phyloP scores from a whole-genome alignment of 2,329 filamentous ascomycete genomes.

The Remersonia thermophila region DNA sequence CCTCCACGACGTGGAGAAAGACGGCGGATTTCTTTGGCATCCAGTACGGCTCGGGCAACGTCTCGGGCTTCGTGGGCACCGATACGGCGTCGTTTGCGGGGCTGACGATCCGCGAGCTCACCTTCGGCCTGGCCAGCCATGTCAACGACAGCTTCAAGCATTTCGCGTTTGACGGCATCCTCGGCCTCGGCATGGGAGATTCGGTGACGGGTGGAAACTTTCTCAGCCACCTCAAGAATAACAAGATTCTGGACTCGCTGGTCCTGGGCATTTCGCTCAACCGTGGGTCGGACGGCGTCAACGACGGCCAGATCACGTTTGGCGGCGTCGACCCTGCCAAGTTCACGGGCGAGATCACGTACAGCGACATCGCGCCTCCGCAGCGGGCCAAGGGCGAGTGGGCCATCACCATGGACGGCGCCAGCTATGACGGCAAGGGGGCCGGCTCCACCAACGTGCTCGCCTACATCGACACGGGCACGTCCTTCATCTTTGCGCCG shows the following conservation, averaged over 20 bases:
- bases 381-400: conserved; percentile 45
- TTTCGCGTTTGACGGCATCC: conserved; percentile 80
- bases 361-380: conserved; percentile 39
- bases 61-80: conserved; percentile 51
- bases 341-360: conserved; percentile 56
- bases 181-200: conserved; percentile 58
- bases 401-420: conserved; percentile 59
- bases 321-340: conserved; percentile 55
- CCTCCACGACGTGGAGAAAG: conserved; percentile 52
- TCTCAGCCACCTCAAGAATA: conserved; percentile 46
- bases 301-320: conserved; percentile 67
- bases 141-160: conserved; percentile 62
- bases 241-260: conserved; percentile 47
- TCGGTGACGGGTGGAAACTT: conserved; percentile 49
- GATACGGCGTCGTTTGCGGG: conserved; percentile 58
- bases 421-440: conserved; percentile 46
- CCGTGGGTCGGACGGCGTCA: conserved; percentile 50
- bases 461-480: conserved; percentile 75
- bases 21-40: conserved; percentile 48
- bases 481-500: conserved; percentile 66
- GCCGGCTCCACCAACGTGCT: conserved; percentile 37
- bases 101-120: conserved; percentile 44
- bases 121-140: conserved; percentile 60
- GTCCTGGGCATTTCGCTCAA: conserved; percentile 61
- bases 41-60: conserved; percentile 64